Conservation (phyloP, 768 basidiomycete genomes). For the Mycena capillaripes region DNA sequence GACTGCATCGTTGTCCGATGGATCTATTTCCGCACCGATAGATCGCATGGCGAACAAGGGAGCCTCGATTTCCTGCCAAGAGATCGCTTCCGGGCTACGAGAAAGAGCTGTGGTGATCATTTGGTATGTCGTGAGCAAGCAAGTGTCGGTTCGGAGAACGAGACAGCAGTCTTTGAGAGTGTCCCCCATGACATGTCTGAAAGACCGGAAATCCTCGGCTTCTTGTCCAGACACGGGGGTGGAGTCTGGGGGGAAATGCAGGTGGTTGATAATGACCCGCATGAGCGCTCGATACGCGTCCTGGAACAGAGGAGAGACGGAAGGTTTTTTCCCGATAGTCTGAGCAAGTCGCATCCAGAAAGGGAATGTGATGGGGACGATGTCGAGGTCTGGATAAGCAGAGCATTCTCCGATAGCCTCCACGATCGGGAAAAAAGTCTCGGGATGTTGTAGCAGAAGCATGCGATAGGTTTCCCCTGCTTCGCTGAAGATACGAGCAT, state of each 20-base stretch:
- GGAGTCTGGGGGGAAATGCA: conserved; percentile 90
- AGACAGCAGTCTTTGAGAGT: conserved; percentile 98
- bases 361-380: conserved; percentile 96
- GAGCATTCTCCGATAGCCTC: conserved; percentile 95
- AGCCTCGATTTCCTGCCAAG: conserved; percentile 98
- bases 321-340: conserved; percentile 82
- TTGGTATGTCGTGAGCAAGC: conserved; percentile 85
- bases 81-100: conserved; percentile 65
- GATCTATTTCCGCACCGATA: conserved; percentile 96
- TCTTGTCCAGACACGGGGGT: conserved; percentile 82
- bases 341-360: conserved; percentile 99
- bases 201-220: conserved; percentile 92
- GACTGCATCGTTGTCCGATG: conserved; percentile 85
- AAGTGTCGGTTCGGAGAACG: conserved; percentile 89
- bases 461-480: conserved; percentile 96
- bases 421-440: conserved; percentile 95
- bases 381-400: conserved; percentile 93
- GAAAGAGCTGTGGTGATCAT: conserved; percentile 83
- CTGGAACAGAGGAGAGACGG: conserved; percentile 81
- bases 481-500: conserved; percentile 94
- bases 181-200: conserved; percentile 98
- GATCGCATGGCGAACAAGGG: conserved; percentile 98
- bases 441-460: conserved; percentile 89
- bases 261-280: conserved; percentile 87
- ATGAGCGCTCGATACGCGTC: conserved; percentile 90